Evolutionary conservation across 805 yeast genomes (phyloP).

Genomic region (Brettanomyces nanus): DNA sequence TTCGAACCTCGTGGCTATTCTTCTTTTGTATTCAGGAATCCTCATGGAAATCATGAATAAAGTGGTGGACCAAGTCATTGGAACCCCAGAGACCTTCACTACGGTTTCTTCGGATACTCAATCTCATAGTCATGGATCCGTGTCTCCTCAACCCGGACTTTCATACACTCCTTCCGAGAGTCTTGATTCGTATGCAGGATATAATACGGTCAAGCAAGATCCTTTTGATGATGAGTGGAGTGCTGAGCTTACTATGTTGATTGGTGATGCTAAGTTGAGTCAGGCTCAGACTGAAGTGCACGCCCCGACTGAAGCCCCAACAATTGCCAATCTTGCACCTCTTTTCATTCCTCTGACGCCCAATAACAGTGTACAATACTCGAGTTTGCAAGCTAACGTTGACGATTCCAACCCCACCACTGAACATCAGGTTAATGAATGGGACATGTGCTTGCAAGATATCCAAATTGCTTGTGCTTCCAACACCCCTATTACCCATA

Average conservation of each 20-base stretch:
- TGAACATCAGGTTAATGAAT: too few species aligned
- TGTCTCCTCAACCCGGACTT: conserved; percentile 11
- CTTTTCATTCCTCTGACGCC: too few species aligned
- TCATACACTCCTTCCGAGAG: conserved; percentile 19
- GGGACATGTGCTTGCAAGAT: too few species aligned
- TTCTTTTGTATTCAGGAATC: background rate
- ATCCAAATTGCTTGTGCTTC: too few species aligned
- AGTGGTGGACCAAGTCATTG: conserved; percentile 2
- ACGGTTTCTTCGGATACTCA: conserved; percentile 2
- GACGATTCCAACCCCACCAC: too few species aligned
- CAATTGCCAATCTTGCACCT: too few species aligned
- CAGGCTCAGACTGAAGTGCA: too few species aligned
- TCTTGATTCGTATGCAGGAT: conserved; percentile 11
- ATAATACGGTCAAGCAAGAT: conserved; percentile 3
- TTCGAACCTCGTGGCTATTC: background rate
- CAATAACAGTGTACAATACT: too few species aligned
- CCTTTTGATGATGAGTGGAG: conserved; percentile 5
- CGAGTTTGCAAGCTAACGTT: too few species aligned
- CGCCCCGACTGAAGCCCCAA: too few species aligned
- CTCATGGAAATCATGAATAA: conserved; percentile 1
- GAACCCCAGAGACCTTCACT: conserved; percentile 1
- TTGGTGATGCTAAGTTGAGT: too few species aligned
- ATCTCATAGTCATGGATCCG: conserved; percentile 1
- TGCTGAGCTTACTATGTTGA: conserved; percentile 5
- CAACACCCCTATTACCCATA: too few species aligned